These are phyloP conservation scores for Panicum miliaceum DNA, from an alignment of 176 grass and related monocot species.

Conservation along the genomic window DNA sequence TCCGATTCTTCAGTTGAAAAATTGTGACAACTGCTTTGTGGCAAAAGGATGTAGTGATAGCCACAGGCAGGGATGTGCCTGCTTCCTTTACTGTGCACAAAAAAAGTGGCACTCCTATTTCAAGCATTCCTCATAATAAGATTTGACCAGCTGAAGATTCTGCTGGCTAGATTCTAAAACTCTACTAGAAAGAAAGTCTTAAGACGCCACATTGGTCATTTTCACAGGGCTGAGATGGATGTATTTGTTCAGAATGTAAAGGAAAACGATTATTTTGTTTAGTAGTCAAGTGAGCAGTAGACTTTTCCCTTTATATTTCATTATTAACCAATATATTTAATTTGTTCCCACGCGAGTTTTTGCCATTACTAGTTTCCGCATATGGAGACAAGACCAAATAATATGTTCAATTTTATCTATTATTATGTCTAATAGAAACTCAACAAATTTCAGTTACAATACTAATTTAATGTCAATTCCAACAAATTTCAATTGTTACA, in stretches of 20 bases:
- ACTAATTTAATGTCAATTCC: no score
- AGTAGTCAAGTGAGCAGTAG: no score
- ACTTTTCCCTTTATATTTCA: no score
- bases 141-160: constrained; percentile 40
- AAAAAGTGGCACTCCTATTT: constrained; percentile 8
- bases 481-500: no score
- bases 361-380: no score
- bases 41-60: neutral
- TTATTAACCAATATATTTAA: no score
- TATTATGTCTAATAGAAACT: no score
- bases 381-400: no score
- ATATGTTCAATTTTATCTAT: no score
- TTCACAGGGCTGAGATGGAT: neutral
- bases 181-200: neutral
- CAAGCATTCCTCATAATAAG: constrained; percentile 11
- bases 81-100: constrained; percentile 18
- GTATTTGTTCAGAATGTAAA: neutral
- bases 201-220: neutral
- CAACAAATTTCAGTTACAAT: no score
- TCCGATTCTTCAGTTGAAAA: constrained; percentile 48
- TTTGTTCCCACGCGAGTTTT: no score
- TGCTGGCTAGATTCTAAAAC: neutral
- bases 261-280: no score
- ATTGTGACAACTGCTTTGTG: neutral
- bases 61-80: constrained; percentile 1